phyloP scores from a whole-genome alignment of 495 filamentous ascomycete genomes.

The Annulohypoxylon nitens region DNA sequence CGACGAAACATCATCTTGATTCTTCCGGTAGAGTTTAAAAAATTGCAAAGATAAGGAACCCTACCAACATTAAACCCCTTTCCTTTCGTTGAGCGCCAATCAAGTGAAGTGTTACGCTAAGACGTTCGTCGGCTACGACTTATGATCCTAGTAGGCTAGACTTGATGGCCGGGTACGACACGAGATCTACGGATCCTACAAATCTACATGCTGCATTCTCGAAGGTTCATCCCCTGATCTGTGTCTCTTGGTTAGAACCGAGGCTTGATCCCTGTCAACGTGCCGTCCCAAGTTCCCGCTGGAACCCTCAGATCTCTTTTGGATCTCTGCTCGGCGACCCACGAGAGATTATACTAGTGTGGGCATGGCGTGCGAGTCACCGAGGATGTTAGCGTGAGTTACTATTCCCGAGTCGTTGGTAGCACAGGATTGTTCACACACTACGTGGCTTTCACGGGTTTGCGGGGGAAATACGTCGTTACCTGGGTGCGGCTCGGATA shows the following conservation, averaged over 20 bases:
- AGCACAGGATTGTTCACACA: background rate
- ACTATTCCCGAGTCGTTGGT: slow-evolving; percentile 4
- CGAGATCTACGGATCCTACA: slow-evolving; percentile 15
- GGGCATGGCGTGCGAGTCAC: background rate
- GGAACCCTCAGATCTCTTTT: background rate
- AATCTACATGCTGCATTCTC: background rate
- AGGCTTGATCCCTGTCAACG: too few relatives aligned
- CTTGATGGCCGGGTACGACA: slow-evolving; percentile 17
- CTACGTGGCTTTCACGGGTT: slow-evolving; percentile 15
- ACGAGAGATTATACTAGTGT: background rate
- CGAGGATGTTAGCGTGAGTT: background rate
- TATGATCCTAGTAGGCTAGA: slow-evolving; percentile 15
- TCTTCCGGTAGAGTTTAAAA: slow-evolving; percentile 3
- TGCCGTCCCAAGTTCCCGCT: background rate
- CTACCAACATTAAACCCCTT: slow-evolving; percentile 1
- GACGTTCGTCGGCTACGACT: slow-evolving; percentile 22
- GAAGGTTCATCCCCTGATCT: background rate
- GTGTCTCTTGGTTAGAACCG: background rate
- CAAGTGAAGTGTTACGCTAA: slow-evolving; percentile 5
- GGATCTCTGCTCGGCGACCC: background rate
- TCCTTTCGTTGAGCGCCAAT: slow-evolving; percentile 20
- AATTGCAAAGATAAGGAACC: background rate
- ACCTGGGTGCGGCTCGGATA: slow-evolving; percentile 9
- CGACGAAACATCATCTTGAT: slow-evolving; percentile 17
- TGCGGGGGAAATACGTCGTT: background rate